Evolutionary conservation across 2,329 filamentous ascomycete species (phyloP).

Genomic region (Botryotinia globosa): DNA sequence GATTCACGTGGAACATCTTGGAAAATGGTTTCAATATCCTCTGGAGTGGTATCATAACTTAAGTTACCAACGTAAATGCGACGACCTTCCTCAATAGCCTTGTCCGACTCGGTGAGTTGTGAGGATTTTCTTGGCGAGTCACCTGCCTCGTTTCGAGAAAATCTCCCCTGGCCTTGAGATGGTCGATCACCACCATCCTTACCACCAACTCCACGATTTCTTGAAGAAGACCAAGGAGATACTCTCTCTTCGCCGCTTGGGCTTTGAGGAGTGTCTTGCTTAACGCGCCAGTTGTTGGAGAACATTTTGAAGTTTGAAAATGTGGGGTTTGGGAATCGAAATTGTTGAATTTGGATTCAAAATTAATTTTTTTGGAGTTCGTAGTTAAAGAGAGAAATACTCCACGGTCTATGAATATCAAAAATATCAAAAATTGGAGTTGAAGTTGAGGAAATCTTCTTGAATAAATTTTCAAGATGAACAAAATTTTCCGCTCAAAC

Average conservation of each 20-base stretch:
- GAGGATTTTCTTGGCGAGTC: conserved; percentile 24
- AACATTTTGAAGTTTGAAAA: conserved; percentile 25
- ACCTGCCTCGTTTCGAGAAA: conserved; percentile 16
- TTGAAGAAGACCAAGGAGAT: conserved; percentile 12
- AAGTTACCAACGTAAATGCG: conserved; percentile 54
- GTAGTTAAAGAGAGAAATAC: background rate
- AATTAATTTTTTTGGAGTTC: background rate
- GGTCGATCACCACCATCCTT: conserved; percentile 8
- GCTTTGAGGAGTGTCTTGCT: conserved; percentile 25
- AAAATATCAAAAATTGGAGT: conserved; percentile 4
- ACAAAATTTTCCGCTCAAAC: conserved; percentile 19
- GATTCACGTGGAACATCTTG: conserved; percentile 42
- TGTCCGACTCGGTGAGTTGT: conserved; percentile 25
- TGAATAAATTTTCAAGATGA: conserved; percentile 12
- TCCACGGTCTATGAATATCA: background rate
- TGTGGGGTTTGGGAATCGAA: conserved; percentile 1
- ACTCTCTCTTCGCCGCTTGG: conserved; percentile 9
- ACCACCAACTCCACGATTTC: conserved; percentile 11
- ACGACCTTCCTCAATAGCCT: conserved; percentile 32
- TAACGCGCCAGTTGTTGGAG: conserved; percentile 33
- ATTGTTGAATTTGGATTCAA: conserved; percentile 8
- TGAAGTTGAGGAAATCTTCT: conserved; percentile 5
- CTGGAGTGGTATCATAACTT: conserved; percentile 49
- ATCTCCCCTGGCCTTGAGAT: conserved; percentile 17
- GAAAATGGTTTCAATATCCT: conserved; percentile 51